Evolutionary conservation across 2,329 filamentous ascomycete species (phyloP).

Genomic region (Raffaelea arxii): DNA sequence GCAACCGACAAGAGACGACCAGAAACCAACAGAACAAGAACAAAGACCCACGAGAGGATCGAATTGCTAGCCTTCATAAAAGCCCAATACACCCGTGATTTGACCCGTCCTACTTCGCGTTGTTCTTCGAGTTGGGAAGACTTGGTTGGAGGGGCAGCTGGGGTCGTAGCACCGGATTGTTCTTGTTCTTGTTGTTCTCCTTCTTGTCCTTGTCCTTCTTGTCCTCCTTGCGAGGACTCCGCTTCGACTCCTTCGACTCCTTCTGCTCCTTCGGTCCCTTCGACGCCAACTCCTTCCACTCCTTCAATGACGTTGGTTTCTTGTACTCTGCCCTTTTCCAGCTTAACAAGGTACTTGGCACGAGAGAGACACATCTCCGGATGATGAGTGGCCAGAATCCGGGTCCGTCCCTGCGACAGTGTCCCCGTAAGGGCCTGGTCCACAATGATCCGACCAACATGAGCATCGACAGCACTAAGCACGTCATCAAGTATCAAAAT

Average conservation of each 20-base stretch:
- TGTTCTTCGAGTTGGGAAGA: too few relatives aligned
- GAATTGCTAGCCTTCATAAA: constrained; percentile 22
- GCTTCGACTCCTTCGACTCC: not conserved
- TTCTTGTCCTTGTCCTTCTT: constrained; percentile 5
- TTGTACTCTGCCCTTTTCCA: constrained; percentile 18
- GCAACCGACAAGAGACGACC: constrained; percentile 17
- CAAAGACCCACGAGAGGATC: constrained; percentile 16
- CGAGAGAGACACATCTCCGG: constrained; percentile 21
- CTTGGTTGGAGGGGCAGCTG: too few relatives aligned
- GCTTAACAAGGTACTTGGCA: constrained; percentile 20
- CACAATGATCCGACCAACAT: constrained; percentile 36
- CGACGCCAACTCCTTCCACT: not conserved
- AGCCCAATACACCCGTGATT: constrained; percentile 22
- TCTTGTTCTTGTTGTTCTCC: constrained; percentile 4
- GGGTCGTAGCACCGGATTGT: too few relatives aligned
- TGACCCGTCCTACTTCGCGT: constrained; percentile 22
- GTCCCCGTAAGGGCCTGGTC: constrained; percentile 41
- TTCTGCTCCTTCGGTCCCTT: constrained; percentile 6
- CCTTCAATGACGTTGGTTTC: constrained; percentile 12
- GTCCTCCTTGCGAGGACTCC: not conserved
- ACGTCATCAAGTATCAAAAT: constrained; percentile 38
- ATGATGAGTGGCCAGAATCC: constrained; percentile 52
- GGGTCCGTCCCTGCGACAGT: constrained; percentile 43
- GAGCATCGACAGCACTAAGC: constrained; percentile 38
- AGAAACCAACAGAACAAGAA: constrained; percentile 16